These are phyloP conservation scores for Arabis hirsuta DNA, from an alignment of 345 rosid genomes.

Conservation along the genomic window DNA sequence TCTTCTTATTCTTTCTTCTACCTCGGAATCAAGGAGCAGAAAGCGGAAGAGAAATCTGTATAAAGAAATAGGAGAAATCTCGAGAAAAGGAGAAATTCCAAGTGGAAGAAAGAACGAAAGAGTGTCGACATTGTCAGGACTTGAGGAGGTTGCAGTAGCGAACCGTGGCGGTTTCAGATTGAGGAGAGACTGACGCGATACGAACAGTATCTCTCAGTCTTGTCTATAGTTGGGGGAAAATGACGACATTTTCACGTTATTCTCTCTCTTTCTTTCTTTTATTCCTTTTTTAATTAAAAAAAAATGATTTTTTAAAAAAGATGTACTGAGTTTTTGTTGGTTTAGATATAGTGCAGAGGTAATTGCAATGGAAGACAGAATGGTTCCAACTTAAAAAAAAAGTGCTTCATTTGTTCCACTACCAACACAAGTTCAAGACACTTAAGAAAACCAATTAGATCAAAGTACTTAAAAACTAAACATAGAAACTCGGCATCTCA, in stretches of 20 bases:
- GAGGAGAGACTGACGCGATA: conserved; percentile 16
- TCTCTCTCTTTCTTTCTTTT: not conserved
- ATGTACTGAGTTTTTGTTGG: too few species aligned
- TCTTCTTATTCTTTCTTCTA: not conserved
- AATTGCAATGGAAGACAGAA: too few species aligned
- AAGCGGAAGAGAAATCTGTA: conserved; percentile 6
- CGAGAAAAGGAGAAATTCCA: conserved; percentile 17
- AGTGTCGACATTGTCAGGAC: conserved; percentile 41
- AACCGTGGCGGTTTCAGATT: conserved; percentile 25
- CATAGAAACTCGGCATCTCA: too few species aligned
- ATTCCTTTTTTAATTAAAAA: not conserved
- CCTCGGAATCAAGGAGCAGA: conserved; percentile 31
- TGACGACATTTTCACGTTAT: conserved; percentile 41
- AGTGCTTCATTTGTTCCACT: too few species aligned
- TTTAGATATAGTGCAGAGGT: too few species aligned
- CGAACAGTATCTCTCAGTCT: not conserved
- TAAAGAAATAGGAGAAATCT: not conserved
- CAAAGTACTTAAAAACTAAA: too few species aligned
- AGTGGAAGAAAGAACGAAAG: conserved; percentile 34
- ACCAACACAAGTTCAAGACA: too few species aligned
- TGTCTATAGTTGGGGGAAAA: conserved; percentile 26
- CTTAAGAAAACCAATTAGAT: too few species aligned
- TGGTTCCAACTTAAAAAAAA: too few species aligned
- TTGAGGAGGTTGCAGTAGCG: conserved; percentile 7
- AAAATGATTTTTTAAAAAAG: not conserved